Evolutionary conservation across 768 basidiomycete species (phyloP).

Genomic region (Termitomyces sp.): DNA sequence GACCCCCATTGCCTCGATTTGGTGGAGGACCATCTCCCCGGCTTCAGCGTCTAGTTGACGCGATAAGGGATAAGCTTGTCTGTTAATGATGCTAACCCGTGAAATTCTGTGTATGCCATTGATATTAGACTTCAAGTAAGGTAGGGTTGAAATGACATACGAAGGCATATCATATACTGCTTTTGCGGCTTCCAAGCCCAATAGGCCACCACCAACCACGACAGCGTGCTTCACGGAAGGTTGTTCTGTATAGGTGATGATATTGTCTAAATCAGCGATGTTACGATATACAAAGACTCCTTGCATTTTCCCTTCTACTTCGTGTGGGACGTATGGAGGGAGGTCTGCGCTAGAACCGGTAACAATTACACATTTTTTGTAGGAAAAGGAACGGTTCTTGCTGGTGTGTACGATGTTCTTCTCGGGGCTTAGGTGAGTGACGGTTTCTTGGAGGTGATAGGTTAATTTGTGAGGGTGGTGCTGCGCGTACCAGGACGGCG

Average conservation of each 20-base stretch:
- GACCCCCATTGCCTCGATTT: conserved; percentile 17
- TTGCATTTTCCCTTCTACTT: conserved; percentile 33
- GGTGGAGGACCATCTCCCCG: conserved; percentile 18
- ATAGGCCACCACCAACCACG: conserved; percentile 67
- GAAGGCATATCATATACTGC: conserved; percentile 20
- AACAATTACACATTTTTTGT: conserved; percentile 64
- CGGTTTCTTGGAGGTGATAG: conserved; percentile 48
- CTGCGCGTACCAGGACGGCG: conserved; percentile 52
- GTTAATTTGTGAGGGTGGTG: conserved; percentile 55
- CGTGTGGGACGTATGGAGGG: conserved; percentile 50
- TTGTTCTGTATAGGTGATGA: conserved; percentile 54
- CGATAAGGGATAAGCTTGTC: conserved; percentile 3
- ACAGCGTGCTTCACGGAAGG: conserved; percentile 43
- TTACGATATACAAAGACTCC: conserved; percentile 75
- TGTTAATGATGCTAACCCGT: conserved; percentile 7
- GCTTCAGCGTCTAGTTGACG: conserved; percentile 27
- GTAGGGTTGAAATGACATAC: not conserved
- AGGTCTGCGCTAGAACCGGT: conserved; percentile 67
- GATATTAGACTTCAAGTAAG: not conserved
- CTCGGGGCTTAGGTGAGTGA: conserved; percentile 33
- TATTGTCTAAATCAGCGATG: conserved; percentile 61
- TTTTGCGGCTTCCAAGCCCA: conserved; percentile 71
- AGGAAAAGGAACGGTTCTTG: conserved; percentile 40
- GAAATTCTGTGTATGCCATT: not conserved
- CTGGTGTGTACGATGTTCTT: conserved; percentile 44